These are phyloP conservation scores for Cyberlindnera americana DNA, from an alignment of 805 yeast species.

Conservation along the genomic window DNA sequence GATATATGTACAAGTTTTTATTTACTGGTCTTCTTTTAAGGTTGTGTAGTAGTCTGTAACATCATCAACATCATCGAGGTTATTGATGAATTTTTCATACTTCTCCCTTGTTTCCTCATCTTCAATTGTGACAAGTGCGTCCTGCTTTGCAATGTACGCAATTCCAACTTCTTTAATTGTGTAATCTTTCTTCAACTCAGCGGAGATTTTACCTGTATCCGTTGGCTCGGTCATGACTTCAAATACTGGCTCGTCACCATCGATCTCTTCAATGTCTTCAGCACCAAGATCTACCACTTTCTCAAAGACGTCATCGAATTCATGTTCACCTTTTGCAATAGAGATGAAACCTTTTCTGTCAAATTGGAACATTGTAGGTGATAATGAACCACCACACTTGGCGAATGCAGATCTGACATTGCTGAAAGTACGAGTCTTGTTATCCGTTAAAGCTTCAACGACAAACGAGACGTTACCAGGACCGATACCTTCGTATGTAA, in stretches of 20 bases:
- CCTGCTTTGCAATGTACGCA: constrained; percentile 61
- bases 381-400: constrained; percentile 62
- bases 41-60: constrained; percentile 79
- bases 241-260: constrained; percentile 28
- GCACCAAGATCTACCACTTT: constrained; percentile 68
- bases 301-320: constrained; percentile 69
- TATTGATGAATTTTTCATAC: constrained; percentile 53
- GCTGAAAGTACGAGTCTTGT: constrained; percentile 77
- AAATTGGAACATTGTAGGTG: constrained; percentile 78
- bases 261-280: constrained; percentile 64
- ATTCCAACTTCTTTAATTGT: constrained; percentile 69
- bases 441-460: constrained; percentile 86
- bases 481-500: constrained; percentile 83
- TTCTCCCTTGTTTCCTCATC: constrained; percentile 49
- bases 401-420: constrained; percentile 71
- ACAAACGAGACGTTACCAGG: constrained; percentile 89
- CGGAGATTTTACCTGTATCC: constrained; percentile 60
- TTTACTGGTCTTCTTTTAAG: constrained; percentile 34
- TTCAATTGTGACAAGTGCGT: constrained; percentile 50
- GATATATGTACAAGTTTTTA: not conserved
- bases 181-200: constrained; percentile 48
- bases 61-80: constrained; percentile 78
- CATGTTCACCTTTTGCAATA: constrained; percentile 38
- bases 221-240: constrained; percentile 62
- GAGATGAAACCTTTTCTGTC: constrained; percentile 72